Base-by-base conservation (phyloP, 129 eudicot genomes). In the Kitagawia praeruptora region DNA sequence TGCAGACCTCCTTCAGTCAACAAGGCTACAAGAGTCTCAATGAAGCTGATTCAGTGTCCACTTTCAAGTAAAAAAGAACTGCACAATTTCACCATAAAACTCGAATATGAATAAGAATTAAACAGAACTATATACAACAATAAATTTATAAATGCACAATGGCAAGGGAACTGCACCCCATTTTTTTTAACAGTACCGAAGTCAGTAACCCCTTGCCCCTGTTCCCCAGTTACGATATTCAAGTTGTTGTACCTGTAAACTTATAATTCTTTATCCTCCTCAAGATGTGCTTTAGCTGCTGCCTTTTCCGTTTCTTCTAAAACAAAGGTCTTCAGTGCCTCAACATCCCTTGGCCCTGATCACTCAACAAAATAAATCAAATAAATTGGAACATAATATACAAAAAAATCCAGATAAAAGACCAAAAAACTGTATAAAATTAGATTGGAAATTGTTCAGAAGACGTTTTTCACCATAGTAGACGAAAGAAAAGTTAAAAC, bases 231-330 rank as follows among this genome's bases (percentile, higher is more conserved):
- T 4, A 6, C 10, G 3, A 45, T 21, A 8, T 44, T 23, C 16
- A 61, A 23, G 3, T 69, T 13, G 25, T 70, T 70, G n/a, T 84
- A 87, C 93, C 93, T 87, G 75, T 53, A 72, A 66, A n/a, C 14
- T 89, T 45, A 93, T 74, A 93, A 77, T 47, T 93, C 98, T 81
- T 86, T 92, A 75, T 89, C 93, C n/a, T 83, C 85, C 23, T 87
- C 85, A 31, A 78, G 83, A 54, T 83, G 87, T 69, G 87, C 87
- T 81, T 82, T 87, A 28, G 87, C 78, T 83, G 89, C 93, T 31
- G 96, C 97, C 61, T 89, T 94, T 82, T 89, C 96, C 49, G 97
- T 84, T 85, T 94, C 97, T 84, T 91, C 92, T 70, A 94, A 53
- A 71, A 81, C 98, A 85, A 94, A 94, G 72, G 85, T 74, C 81